These are phyloP conservation scores for Cenchrus purpureus DNA, from an alignment of 176 grass and related monocot species.

Conservation along the genomic window DNA sequence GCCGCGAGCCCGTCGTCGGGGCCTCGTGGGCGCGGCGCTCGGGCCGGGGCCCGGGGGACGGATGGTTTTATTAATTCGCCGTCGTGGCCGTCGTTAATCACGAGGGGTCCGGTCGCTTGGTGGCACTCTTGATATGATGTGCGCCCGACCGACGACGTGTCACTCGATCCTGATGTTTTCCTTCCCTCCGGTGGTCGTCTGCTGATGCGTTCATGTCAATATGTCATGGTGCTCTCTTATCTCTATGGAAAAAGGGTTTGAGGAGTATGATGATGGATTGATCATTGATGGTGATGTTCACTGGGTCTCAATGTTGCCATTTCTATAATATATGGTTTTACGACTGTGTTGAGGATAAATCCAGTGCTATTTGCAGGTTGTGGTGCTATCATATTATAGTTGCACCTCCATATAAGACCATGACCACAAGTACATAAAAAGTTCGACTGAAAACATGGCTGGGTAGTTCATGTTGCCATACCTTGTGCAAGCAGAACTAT, in stretches of 20 bases:
- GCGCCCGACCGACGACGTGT: neutral
- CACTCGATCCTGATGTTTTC: neutral
- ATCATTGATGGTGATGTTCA: neutral
- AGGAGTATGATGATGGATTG: neutral
- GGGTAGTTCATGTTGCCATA: too few species aligned
- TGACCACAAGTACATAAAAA: too few species aligned
- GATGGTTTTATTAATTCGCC: neutral
- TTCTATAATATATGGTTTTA: neutral
- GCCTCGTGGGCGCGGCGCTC: neutral
- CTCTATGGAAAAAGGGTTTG: neutral
- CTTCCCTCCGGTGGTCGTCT: too few species aligned
- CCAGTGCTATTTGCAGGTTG: too few species aligned
- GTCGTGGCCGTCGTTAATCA: slow-evolving; percentile 35
- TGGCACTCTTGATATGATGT: neutral
- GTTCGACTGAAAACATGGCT: too few species aligned
- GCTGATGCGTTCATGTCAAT: neutral
- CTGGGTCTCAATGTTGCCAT: neutral
- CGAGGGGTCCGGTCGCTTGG: neutral
- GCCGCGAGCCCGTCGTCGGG: neutral
- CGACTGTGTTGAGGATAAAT: too few species aligned
- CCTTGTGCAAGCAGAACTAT: too few species aligned
- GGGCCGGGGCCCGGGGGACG: neutral
- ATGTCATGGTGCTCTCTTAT: neutral
- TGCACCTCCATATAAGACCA: too few species aligned
- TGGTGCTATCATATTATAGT: too few species aligned